Conservation (phyloP, 1,284 basidiomycete genomes). For the Schizopora paradoxa region DNA sequence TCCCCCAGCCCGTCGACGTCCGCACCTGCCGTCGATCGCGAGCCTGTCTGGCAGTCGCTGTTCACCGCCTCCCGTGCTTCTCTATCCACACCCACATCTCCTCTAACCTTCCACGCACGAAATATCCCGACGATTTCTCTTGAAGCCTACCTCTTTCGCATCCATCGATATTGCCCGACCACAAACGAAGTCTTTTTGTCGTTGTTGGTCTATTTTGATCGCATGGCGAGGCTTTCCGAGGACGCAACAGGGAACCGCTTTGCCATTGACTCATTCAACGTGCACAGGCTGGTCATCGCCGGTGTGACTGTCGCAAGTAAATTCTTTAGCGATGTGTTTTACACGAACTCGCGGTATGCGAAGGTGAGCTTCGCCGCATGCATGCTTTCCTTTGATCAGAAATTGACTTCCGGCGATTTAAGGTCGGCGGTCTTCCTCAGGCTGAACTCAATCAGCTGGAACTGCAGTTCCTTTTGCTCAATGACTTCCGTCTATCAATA, state of each 20-base stretch:
- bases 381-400: slow-evolving; percentile 3
- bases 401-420: slow-evolving; percentile 1
- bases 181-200: slow-evolving; percentile 97
- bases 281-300: slow-evolving; percentile 94
- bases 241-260: slow-evolving; percentile 72
- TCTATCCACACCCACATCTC: slow-evolving; percentile 73
- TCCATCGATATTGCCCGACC: slow-evolving; percentile 97
- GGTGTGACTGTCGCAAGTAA: slow-evolving; percentile 98
- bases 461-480: slow-evolving; percentile 92
- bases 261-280: slow-evolving; percentile 95
- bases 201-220: slow-evolving; percentile 94
- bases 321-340: slow-evolving; percentile 98
- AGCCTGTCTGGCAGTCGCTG: slow-evolving; percentile 56
- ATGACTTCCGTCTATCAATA: slow-evolving; percentile 91
- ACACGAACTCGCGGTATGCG: slow-evolving; percentile 98
- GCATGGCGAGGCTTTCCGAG: slow-evolving; percentile 69
- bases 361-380: slow-evolving; percentile 59
- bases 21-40: slow-evolving; percentile 22
- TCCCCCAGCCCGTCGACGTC: slow-evolving; percentile 24
- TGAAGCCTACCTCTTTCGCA: slow-evolving; percentile 90
- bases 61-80: slow-evolving; percentile 79
- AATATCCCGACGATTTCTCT: slow-evolving; percentile 94
- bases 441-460: slow-evolving; percentile 95
- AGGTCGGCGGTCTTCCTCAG: slow-evolving; percentile 94
- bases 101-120: slow-evolving; percentile 91